These are phyloP conservation scores for Podaxis sp. DNA, from an alignment of 768 basidiomycete species.

Conservation along the genomic window DNA sequence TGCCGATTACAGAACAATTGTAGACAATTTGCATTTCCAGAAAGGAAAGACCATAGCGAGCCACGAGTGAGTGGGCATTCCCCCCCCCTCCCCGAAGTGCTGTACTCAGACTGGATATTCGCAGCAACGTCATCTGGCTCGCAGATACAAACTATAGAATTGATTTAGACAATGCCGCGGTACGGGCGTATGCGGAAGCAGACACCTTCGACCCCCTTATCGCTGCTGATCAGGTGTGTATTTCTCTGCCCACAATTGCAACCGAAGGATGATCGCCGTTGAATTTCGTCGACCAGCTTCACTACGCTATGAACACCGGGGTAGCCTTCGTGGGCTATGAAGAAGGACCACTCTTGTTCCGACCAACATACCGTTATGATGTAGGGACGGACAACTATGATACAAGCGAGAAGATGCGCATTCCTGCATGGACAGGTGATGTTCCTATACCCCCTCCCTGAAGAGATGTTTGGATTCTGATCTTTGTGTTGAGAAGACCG, in stretches of 20 bases:
- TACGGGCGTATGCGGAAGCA: slow-evolving; percentile 56
- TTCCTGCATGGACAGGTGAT: slow-evolving; percentile 95
- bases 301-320: slow-evolving; percentile 63
- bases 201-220: slow-evolving; percentile 73
- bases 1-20: slow-evolving; percentile 87
- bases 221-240: slow-evolving; percentile 78
- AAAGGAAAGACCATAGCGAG: slow-evolving; percentile 84
- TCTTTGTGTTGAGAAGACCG: slow-evolving; percentile 57
- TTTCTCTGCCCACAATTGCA: neutral
- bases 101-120: neutral
- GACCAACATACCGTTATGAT: slow-evolving; percentile 93
- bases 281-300: slow-evolving; percentile 45
- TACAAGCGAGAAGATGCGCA: slow-evolving; percentile 91
- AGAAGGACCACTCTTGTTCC: slow-evolving; percentile 89
- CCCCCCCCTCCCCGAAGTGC: neutral
- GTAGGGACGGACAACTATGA: slow-evolving; percentile 84
- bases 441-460: neutral
- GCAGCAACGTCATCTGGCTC: slow-evolving; percentile 88
- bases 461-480: slow-evolving; percentile 13
- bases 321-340: slow-evolving; percentile 78
- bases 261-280: neutral
- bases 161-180: slow-evolving; percentile 78
- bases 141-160: slow-evolving; percentile 97
- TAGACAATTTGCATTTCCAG: slow-evolving; percentile 77
- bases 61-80: slow-evolving; percentile 68